phyloP scores from a whole-genome alignment of 2,329 filamentous ascomycete species.

The Aspergillus japonicus region DNA sequence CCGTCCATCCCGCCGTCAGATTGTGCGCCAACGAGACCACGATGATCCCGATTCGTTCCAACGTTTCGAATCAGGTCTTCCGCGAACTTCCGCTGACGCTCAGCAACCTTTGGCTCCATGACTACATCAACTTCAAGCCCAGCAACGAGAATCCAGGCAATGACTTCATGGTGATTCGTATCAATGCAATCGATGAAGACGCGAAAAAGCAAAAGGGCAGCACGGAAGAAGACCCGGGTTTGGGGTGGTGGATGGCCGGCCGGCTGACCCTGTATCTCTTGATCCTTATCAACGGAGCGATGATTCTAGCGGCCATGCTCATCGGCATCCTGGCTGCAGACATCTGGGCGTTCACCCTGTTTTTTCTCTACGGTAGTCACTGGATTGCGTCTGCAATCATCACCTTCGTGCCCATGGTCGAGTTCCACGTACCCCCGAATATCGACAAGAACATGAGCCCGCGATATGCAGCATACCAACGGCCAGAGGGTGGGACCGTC shows the following conservation, averaged over 20 bases:
- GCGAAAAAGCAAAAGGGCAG: background rate
- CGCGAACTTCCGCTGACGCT: constrained; percentile 31
- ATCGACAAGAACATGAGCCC: constrained; percentile 15
- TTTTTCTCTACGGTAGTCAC: constrained; percentile 30
- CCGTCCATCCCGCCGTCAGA: constrained; percentile 29
- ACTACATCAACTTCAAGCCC: constrained; percentile 28
- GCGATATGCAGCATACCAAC: constrained; percentile 32
- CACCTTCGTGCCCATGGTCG: constrained; percentile 25
- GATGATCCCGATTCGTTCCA: constrained; percentile 24
- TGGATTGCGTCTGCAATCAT: constrained; percentile 29
- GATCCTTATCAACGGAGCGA: constrained; percentile 24
- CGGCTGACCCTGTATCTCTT: constrained; percentile 22
- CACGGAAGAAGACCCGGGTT: constrained; percentile 4
- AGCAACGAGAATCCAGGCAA: constrained; percentile 25
- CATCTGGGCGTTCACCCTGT: constrained; percentile 32
- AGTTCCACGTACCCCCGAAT: constrained; percentile 19
- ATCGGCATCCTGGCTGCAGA: constrained; percentile 28
- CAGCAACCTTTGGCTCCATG: constrained; percentile 30
- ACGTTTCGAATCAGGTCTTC: constrained; percentile 29
- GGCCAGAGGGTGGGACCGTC: constrained; percentile 32
- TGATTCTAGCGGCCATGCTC: constrained; percentile 25
- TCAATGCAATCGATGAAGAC: constrained; percentile 18
- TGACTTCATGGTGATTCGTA: constrained; percentile 30
- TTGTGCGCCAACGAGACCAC: constrained; percentile 30
- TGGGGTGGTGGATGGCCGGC: constrained; percentile 15